These are phyloP conservation scores for Heterobasidion occidentale DNA, from an alignment of 1,284 basidiomycete genomes.

Conservation along the genomic window DNA sequence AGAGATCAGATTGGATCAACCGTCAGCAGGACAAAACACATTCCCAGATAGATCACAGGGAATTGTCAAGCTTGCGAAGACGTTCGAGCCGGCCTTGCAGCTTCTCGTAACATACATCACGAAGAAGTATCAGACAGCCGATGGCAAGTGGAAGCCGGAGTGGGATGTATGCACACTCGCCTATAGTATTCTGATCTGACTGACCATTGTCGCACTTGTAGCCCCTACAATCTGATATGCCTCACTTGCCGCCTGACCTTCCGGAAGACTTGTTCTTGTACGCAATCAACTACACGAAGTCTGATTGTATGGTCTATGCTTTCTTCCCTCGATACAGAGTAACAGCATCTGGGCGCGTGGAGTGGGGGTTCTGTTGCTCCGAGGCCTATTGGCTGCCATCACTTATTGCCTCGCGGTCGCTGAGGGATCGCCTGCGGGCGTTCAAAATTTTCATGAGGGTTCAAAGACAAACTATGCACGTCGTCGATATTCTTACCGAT, in stretches of 20 bases:
- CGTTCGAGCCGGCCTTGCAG: neutral
- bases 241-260: neutral
- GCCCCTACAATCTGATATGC: no score
- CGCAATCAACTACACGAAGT: neutral
- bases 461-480: no score
- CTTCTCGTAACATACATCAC: neutral
- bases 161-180: neutral
- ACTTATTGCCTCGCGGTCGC: no score
- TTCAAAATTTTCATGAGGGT: no score
- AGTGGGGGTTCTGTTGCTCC: neutral
- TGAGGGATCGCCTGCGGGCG: no score
- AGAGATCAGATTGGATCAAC: neutral
- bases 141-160: neutral
- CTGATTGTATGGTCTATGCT: neutral
- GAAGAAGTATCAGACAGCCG: neutral
- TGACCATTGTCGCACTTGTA: no score
- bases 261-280: neutral
- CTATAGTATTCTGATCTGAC: no score
- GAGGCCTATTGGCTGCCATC: neutral
- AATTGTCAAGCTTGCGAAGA: neutral
- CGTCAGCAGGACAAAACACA: no score
- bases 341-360: neutral
- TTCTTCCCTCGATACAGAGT: neutral
- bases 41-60: neutral
- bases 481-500: no score